These are phyloP conservation scores for Asterophora parasitica DNA, from an alignment of 768 basidiomycete genomes.

Conservation along the genomic window DNA sequence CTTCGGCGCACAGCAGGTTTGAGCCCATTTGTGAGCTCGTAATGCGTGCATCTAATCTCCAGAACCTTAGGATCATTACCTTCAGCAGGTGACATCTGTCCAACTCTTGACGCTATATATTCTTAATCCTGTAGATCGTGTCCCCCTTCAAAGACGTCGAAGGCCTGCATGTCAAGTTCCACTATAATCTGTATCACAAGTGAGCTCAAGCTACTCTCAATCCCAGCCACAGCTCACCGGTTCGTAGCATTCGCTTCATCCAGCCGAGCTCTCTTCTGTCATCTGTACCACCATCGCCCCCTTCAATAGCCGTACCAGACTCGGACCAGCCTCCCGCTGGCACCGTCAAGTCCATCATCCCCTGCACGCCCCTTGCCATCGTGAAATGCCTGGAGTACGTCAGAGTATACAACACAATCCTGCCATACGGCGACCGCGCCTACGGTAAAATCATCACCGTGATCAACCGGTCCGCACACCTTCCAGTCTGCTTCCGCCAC, in stretches of 20 bases:
- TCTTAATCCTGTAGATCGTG: slow-evolving; percentile 55
- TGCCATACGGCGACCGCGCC: slow-evolving; percentile 92
- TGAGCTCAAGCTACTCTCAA: slow-evolving; percentile 27
- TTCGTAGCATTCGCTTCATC: slow-evolving; percentile 85
- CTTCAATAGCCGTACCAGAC: slow-evolving; percentile 27
- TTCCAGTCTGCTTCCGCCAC: not conserved
- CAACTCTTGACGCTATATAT: not conserved
- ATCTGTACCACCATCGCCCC: slow-evolving; percentile 37
- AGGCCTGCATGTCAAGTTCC: slow-evolving; percentile 94
- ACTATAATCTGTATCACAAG: slow-evolving; percentile 95
- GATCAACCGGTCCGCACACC: slow-evolving; percentile 72
- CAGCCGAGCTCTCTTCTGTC: slow-evolving; percentile 64
- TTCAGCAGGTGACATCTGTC: slow-evolving; percentile 68
- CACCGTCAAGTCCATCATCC: slow-evolving; percentile 92
- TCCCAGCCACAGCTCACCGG: not conserved
- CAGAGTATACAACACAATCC: slow-evolving; percentile 89
- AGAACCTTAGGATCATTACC: slow-evolving; percentile 76
- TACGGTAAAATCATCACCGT: slow-evolving; percentile 92
- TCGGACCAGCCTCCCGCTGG: slow-evolving; percentile 72
- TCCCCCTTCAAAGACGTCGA: slow-evolving; percentile 97
- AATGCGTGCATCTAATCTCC: slow-evolving; percentile 3
- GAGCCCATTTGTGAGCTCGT: not conserved
- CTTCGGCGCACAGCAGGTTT: slow-evolving; percentile 82
- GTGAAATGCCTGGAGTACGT: slow-evolving; percentile 91
- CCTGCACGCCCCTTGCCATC: slow-evolving; percentile 94